A percentile compares a stretch with the other conserved stretches of the same genome.
Evolutionary conservation across 805 yeast genomes (phyloP).

Genomic region (Starmerella bacillaris): DNA sequence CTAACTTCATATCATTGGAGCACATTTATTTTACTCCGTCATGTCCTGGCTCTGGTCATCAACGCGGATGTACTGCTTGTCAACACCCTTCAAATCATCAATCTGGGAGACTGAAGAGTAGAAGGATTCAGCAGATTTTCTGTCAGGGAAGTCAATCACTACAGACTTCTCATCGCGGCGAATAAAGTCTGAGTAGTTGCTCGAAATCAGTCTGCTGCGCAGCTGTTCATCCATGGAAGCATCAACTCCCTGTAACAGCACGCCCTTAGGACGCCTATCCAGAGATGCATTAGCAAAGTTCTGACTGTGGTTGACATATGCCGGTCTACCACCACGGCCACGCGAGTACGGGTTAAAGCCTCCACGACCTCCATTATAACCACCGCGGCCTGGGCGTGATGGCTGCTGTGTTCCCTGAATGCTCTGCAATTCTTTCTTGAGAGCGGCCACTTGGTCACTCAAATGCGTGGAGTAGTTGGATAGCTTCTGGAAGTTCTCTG

Average conservation of each 20-base stretch:
- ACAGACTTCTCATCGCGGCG: conserved; percentile 12
- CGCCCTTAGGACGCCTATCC: conserved; percentile 24
- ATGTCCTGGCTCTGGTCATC: not conserved
- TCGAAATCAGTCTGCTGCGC: conserved; percentile 18
- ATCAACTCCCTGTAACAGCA: conserved; percentile 21
- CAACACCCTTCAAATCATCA: conserved; percentile 21
- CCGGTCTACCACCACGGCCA: not conserved
- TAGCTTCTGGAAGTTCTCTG: conserved; percentile 12
- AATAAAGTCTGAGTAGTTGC: conserved; percentile 10
- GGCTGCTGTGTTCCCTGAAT: conserved; percentile 8
- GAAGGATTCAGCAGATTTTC: conserved; percentile 26
- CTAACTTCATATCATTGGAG: no score
- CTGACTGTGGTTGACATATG: conserved; percentile 12
- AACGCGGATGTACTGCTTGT: conserved; percentile 18
- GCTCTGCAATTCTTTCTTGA: not conserved
- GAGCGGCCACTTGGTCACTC: conserved; percentile 18
- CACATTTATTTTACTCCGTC: no score
- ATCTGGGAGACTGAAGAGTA: conserved; percentile 16
- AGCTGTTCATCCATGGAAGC: conserved; percentile 22
- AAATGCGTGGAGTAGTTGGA: conserved; percentile 4
- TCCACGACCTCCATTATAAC: conserved; percentile 11
- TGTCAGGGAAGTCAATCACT: conserved; percentile 21
- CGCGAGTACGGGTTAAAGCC: conserved; percentile 14
- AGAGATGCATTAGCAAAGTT: conserved; percentile 19
- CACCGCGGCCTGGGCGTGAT: conserved; percentile 5